Base-by-base conservation (phyloP, 1,139 yeast species). In the Scheffersomyces insectosa region DNA sequence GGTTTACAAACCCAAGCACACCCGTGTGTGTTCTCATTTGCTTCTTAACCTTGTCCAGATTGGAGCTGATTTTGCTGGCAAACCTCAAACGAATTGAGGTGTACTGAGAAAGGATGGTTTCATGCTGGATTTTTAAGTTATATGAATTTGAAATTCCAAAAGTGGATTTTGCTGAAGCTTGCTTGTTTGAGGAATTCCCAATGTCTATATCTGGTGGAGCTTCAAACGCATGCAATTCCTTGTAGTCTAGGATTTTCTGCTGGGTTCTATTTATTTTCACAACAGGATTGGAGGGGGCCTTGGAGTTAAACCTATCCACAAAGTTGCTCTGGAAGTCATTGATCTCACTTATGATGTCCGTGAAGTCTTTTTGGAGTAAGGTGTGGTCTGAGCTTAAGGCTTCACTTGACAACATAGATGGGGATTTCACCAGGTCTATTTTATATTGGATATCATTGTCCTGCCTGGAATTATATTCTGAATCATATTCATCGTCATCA, bases 11-110 rank as follows among this genome's bases (percentile, higher is more conserved):
- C 27, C 57, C 57, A 28, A 50, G 34, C 14, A 51, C 50, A 5
- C 55, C 57, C 8, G 47, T 47, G 12, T 37, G 34, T 3, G 44
- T 29, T 31, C 48, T 43, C 40, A 50, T 41, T 25, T 45, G 43
- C 7, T 41, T 30, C 28, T 46, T 44, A 20, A 32, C 12, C 4
- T 30, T 15, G 10, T 36, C 36, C 5, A 32, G 29, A 15, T 39
- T 40, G 3, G 49, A 35, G 9, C 42, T 33, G 31, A 52, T 43
- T 9, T 49, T 46, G 12, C 61, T 58, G 3, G 70, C 56, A 41
- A 70, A 73, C 34, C 77, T 49, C 15, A 71, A 55, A 32, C 77
- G 50, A n/a, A 73, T 63, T 11, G 65, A 61, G 9, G 65, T 70
- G 54, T 70, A 72, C 41, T 72, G 74, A 3, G 70, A 62, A 37